Evolutionary conservation across 2,329 filamentous ascomycete species (phyloP).

Genomic region (Xylariaceae sp.): DNA sequence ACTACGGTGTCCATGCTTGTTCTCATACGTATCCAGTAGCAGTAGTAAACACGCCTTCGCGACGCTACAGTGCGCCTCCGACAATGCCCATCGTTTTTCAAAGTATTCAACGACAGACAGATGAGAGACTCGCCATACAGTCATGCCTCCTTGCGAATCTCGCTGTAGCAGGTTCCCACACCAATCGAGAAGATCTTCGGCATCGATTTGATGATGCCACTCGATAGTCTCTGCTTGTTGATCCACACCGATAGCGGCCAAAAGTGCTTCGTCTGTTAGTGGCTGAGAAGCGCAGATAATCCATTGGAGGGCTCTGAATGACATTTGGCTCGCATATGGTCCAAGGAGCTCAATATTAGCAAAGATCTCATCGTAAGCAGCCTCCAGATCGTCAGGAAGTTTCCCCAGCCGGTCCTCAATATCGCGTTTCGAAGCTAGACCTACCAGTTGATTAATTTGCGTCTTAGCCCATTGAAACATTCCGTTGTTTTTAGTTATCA

Average conservation of each 20-base stretch:
- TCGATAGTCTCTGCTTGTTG: too few species aligned
- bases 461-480: conserved; percentile 13
- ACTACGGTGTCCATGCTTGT: not conserved
- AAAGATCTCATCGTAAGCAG: conserved; percentile 10
- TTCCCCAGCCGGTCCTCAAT: conserved; percentile 5
- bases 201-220: too few species aligned
- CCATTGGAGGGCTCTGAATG: conserved; percentile 6
- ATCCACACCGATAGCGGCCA: conserved; percentile 7
- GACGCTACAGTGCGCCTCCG: conserved; percentile 8
- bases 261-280: not conserved
- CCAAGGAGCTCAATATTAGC: not conserved
- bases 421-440: conserved; percentile 2
- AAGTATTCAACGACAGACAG: conserved; percentile 14
- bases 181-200: conserved; percentile 8
- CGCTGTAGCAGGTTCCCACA: conserved; percentile 5
- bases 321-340: not conserved
- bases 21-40: conserved; percentile 1
- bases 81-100: conserved; percentile 3
- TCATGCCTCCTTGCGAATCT: not conserved
- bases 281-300: conserved; percentile 6
- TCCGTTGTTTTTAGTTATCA: conserved; percentile 5
- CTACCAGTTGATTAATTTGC: conserved; percentile 9
- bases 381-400: conserved; percentile 5
- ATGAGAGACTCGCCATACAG: conserved; percentile 9
- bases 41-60: conserved; percentile 5